Base-by-base conservation (phyloP, 805 yeast species). In the Dipodascus geniculatus region DNA sequence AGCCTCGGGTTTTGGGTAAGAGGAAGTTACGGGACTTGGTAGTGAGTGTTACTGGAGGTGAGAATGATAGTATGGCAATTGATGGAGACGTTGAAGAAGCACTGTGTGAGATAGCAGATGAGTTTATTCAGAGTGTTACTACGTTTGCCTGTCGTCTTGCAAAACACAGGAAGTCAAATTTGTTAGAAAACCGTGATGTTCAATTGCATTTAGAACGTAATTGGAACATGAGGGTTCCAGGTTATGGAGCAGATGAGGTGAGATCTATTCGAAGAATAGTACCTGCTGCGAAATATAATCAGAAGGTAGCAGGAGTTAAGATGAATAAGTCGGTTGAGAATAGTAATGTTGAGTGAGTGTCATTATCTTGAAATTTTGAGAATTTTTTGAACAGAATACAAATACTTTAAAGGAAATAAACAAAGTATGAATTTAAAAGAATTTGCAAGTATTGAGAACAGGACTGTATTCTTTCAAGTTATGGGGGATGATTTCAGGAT, bases 11-110 rank as follows among this genome's bases (percentile, higher is more conserved):
- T 1, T 72, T 93, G 64, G 84, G 93, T 42, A 93, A 93, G 67
- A 75, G 99, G 51, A 93, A 93, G 66, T 74, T 93, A 60, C 78
- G 86, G 58, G 99, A 93, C 65, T 74, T 93, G 56, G 93, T 93
- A 3, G 80, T 81, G 63, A 80, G 87, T 1, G 86, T 71, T 1
- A 61, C 65, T 17, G 74, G 74, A 19, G 96, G 96, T 47, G 97
- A 91, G 64, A 85, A 91, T 17, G 95, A 89, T 62, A 82, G 95
- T 3, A 77, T 78, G 2, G 20, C 44, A 6, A 85, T 93, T 55
- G 99, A 91, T 68, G 98, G 97, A 24, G 97, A 93, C 68, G 76
- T 90, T 57, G 96, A 90, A 67, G 98, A 91, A 61, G 71, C 93
- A 42, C 71, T 93, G 35, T 73, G 93, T 48, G 99, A 93, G 67